phyloP scores from a whole-genome alignment of 768 basidiomycete genomes.

The Multifurca ochricompacta region DNA sequence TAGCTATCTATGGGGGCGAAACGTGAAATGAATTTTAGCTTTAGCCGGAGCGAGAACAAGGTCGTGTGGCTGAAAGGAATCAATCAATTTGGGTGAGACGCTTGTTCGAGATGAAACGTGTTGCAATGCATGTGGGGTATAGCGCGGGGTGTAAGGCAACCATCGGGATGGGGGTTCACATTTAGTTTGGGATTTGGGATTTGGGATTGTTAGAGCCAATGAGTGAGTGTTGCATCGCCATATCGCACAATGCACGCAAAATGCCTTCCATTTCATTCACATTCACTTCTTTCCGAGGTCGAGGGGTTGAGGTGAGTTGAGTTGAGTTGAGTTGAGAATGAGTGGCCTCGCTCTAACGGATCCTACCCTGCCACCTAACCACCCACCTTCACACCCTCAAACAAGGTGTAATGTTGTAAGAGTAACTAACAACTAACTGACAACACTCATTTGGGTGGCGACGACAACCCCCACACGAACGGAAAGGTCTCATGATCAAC shows the following conservation, averaged over 20 bases:
- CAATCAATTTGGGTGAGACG: background rate
- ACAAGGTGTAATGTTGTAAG: no score
- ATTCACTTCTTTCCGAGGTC: background rate
- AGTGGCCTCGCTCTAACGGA: background rate
- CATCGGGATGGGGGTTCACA: no score
- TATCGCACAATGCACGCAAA: background rate
- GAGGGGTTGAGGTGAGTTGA: conserved; percentile 4
- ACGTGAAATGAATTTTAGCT: conserved; percentile 1
- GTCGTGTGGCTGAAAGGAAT: conserved; percentile 11
- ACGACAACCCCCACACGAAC: background rate
- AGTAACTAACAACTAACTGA: no score
- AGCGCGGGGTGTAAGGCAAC: conserved; percentile 11
- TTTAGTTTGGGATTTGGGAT: no score
- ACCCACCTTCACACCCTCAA: no score
- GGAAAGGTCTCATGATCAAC: conserved; percentile 8
- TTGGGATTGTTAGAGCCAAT: no score
- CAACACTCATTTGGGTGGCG: background rate
- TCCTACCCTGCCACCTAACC: no score
- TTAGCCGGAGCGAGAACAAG: conserved; percentile 12
- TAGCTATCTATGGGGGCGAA: background rate
- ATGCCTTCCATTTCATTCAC: background rate
- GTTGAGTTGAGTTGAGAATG: background rate
- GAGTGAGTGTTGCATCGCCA: no score
- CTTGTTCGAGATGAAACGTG: conserved; percentile 8
- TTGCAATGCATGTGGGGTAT: conserved; percentile 16